Conservation (phyloP, 2,329 filamentous ascomycete species). For the Aspergillus oerlinghausenensis region DNA sequence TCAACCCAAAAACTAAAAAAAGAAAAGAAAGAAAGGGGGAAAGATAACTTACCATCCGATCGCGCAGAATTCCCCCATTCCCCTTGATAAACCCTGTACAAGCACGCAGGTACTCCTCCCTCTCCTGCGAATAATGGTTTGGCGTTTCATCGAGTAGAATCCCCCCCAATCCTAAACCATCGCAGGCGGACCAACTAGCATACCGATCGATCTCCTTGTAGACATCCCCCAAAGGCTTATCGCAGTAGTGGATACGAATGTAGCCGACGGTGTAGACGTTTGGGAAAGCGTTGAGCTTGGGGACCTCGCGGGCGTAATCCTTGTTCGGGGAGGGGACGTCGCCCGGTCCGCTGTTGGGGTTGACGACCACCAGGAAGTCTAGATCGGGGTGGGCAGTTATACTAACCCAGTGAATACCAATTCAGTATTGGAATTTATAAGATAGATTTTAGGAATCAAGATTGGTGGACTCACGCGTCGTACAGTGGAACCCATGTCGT, state of each 20-base stretch:
- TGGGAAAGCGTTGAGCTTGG: slow-evolving; percentile 11
- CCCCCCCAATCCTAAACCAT: slow-evolving; percentile 9
- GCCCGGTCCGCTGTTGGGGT: slow-evolving; percentile 16
- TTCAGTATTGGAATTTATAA: no score
- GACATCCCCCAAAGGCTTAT: slow-evolving; percentile 11
- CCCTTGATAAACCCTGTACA: slow-evolving; percentile 5
- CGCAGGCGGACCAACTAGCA: slow-evolving; percentile 8
- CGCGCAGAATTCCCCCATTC: slow-evolving; percentile 2
- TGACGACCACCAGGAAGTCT: slow-evolving; percentile 14
- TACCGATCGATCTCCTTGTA: slow-evolving; percentile 16
- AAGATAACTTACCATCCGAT: slow-evolving; percentile 3
- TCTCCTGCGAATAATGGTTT: slow-evolving; percentile 6
- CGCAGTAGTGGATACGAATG: slow-evolving; percentile 21
- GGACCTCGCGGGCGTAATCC: slow-evolving; percentile 11
- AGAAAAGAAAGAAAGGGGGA: no score
- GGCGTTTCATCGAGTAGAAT: slow-evolving; percentile 18
- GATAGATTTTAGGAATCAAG: no score
- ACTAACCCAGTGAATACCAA: not conserved
- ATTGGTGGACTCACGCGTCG: slow-evolving; percentile 7
- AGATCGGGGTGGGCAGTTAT: slow-evolving; percentile 9
- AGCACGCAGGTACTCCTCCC: slow-evolving; percentile 5
- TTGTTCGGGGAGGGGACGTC: slow-evolving; percentile 7
- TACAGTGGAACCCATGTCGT: slow-evolving; percentile 16
- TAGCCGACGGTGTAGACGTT: slow-evolving; percentile 21
- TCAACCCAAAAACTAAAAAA: no score